Base-by-base conservation (phyloP, 2,329 filamentous ascomycete species). In the Fragosphaeria purpurea region DNA sequence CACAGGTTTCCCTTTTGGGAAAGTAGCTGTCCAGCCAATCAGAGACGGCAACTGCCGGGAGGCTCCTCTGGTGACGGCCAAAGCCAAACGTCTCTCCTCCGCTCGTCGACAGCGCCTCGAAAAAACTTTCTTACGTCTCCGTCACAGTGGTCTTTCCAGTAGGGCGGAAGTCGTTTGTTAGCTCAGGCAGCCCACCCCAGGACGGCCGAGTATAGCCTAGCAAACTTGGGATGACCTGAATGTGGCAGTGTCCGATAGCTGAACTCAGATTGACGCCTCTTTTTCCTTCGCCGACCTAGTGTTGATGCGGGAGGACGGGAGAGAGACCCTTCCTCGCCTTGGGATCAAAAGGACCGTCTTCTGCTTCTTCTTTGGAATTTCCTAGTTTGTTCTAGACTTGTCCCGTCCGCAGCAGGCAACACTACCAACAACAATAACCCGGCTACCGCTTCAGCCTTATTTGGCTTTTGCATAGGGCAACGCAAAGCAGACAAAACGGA, bases 1-100 rank as follows among this genome's bases (percentile, higher is more conserved):
- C 57, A 58, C 55, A 52, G 57, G 44, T 55, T 38, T 38, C 57
- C 57, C 31, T 22, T 56, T 53, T 53, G 5, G 57, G 56, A 55
- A 51, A 49, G 3, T 11, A 47, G 42, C 46, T 46, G 11, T 34
- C 4, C 34, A 34, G 22, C 54, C 54, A 56, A 56, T 56, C 54
- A 53, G 9, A 10, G 8, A 2, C 35, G 35, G 35, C 35, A 11
- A 37, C 35, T 37, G 7, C 7, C 35, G 35, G 7, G 35, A 11
- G 7, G 7, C 22, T 44, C 10, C 11, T 13, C 46, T 41, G 22
- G 22, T 22, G 22, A 22, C 22, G 22, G 22, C 22, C 22, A 22
- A 22, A 22, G 22, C 22, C 22, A 22, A 22, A 22, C 22, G 22
- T 22, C 22, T 3, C 22, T 22, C 22, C 22, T 22, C 22, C 22